Evolutionary conservation across 2,329 filamentous ascomycete genomes (phyloP), one percentile per base, ranked within the genome.

Genomic region (Raffaelea ambrosiae): DNA sequence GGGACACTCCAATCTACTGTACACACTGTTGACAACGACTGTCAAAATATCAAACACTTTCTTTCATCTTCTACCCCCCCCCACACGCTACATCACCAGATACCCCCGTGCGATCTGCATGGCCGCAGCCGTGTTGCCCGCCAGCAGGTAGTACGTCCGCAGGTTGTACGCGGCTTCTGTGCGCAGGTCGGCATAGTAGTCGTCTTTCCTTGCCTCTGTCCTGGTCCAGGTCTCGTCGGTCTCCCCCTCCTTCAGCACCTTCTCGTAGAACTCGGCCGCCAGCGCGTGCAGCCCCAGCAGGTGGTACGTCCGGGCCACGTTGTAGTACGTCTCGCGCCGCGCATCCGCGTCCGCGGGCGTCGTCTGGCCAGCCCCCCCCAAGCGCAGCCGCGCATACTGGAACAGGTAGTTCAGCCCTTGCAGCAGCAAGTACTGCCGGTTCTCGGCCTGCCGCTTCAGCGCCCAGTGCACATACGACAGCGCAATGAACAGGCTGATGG

Each of bases 391-490:
- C 55, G 86, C 83, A 65, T 94, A 95, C 33, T 79, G 71, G 49
- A 83, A 79, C 49, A 97, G 66, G 58, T 95, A 96, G 0, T 83
- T 73, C 44, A 96, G 75, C 0, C 89, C 93, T 62, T 97, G 90
- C 54, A 88, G 74, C 39, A 96, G 81, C 38, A 89, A 79, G 59
- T 87, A 91, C 61, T 97, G 91, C 2, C 93, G 74, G 61, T 97
- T 97, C 43, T 91, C 88, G 0, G 85, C 83, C 63, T 95, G 88
- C 2, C 91, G 79, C 63, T 97, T 96, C 59, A 96, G 76, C 1
- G 86, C 84, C 61, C 93, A 86, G 62, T 96, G 88, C 36, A 96
- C 78, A 63, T 95, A 97, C 26, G 84, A 83, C 13, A 93, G 76
- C 0, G 84, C 89, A 21, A 96, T 83, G 56, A 80, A 86, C 11